Base-by-base conservation (phyloP, 148 eudicot genomes). In the Chenopodium suecicum region DNA sequence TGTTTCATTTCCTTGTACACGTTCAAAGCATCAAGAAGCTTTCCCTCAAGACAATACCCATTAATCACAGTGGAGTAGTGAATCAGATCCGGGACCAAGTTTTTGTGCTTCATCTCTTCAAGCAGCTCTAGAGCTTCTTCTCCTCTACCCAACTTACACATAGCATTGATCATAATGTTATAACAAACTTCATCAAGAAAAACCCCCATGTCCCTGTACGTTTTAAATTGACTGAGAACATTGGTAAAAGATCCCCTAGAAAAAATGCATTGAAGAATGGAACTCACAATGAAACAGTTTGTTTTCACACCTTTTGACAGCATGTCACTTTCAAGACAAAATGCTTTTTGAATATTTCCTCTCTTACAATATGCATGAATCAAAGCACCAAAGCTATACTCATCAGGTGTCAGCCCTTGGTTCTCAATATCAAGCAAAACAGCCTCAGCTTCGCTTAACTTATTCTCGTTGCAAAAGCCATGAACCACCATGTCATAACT, bases 61-160 rank as follows among this genome's bases (percentile, higher is more conserved):
- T 82, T 85, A 23, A 93, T 93, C 84, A 93, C 78, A 79, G 95
- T 93, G n/a, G 98, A 90, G 83, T 89, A 93, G 82, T 92, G 89
- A 80, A 85, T 79, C 63, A 86, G 83, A 88, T 93, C 98, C 29
- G 88, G 89, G 46, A 70, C 74, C 81, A 93, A 48, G 77, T 83
- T 85, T 80, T 75, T 85, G 50, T 65, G 50, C 74, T 84, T 84
- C 94, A 93, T 93, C 88, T 86, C 90, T 79, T 88, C 85, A 74
- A 93, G 70, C 76, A 89, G 84, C 79, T 68, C 64, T 37, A 78
- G 54, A 16, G 94, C 98, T 86, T 91, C 91, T 75, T 90, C 90
- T 67, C 86, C 50, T 76, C 80, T 82, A 22, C 95, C 94, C 70
- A 80, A 44, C 86, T 89, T 88, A 82, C 93, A 89, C 66, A 88